Conservation (phyloP, 2,329 filamentous ascomycete species). For the Fusarium goolgardi region DNA sequence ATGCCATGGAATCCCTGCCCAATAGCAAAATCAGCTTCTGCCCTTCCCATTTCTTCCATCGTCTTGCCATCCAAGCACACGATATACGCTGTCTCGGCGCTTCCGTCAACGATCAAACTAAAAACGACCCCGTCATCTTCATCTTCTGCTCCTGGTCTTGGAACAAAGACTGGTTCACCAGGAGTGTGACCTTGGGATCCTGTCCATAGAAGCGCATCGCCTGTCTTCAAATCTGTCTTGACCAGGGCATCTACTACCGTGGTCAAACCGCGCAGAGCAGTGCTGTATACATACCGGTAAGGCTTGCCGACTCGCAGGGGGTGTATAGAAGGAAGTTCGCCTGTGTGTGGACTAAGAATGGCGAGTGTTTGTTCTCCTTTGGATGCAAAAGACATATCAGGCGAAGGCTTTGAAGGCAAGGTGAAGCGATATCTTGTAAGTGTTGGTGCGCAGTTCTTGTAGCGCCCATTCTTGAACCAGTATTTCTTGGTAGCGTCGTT, state of each 20-base stretch:
- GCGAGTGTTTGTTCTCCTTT: conserved; percentile 54
- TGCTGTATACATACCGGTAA: conserved; percentile 71
- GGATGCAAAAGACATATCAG: conserved; percentile 31
- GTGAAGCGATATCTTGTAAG: conserved; percentile 60
- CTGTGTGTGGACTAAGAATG: conserved; percentile 64
- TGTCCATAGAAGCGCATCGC: conserved; percentile 67
- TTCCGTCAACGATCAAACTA: conserved; percentile 72
- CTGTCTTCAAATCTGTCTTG: conserved; percentile 72
- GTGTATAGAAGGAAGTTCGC: conserved; percentile 76
- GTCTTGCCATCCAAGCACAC: conserved; percentile 72
- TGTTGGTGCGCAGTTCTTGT: conserved; percentile 52
- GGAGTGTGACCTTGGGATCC: conserved; percentile 70
- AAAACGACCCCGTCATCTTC: conserved; percentile 75
- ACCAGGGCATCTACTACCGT: conserved; percentile 71
- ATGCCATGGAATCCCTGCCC: conserved; percentile 74
- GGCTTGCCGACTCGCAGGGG: conserved; percentile 61
- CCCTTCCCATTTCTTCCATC: conserved; percentile 72
- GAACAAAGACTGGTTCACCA: conserved; percentile 76
- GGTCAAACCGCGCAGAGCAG: conserved; percentile 66
- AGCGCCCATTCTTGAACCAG: conserved; percentile 55
- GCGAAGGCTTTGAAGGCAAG: conserved; percentile 45
- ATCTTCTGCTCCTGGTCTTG: conserved; percentile 54
- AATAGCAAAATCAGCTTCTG: conserved; percentile 70
- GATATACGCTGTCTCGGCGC: conserved; percentile 70
- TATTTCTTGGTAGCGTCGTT: conserved; percentile 59